Conservation (phyloP, 108 stramenopile genomes). For the Fistulifera pelliculosa region DNA sequence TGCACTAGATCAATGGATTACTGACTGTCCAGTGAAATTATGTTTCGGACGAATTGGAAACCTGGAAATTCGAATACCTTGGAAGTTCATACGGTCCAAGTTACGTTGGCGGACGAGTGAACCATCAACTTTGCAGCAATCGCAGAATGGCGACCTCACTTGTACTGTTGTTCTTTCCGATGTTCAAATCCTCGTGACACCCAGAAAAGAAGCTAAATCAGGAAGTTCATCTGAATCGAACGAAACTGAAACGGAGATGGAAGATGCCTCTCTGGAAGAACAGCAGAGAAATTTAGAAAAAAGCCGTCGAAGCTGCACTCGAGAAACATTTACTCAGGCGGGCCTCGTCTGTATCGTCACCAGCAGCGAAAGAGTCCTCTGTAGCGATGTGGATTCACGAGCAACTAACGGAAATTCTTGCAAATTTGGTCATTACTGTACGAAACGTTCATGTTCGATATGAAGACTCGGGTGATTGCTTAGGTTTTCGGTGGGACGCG, state of each 20-base stretch:
- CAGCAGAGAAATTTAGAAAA: too few species aligned
- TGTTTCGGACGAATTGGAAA: constrained; percentile 47
- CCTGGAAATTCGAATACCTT: constrained; percentile 52
- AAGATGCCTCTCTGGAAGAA: neutral
- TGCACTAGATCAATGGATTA: constrained; percentile 34
- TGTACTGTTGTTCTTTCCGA: constrained; percentile 57
- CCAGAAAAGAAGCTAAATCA: constrained; percentile 9
- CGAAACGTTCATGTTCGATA: constrained; percentile 69
- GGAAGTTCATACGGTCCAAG: constrained; percentile 34
- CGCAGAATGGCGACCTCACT: neutral
- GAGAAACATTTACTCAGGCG: neutral
- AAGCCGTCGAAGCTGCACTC: neutral
- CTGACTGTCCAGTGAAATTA: constrained; percentile 14
- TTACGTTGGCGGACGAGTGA: constrained; percentile 12
- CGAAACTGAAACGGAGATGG: constrained; percentile 1
- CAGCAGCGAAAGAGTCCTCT: constrained; percentile 10
- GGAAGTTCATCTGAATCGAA: neutral
- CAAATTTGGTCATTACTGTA: constrained; percentile 48
- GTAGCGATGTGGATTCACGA: constrained; percentile 24
- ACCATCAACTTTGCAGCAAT: neutral
- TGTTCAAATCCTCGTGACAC: constrained; percentile 58
- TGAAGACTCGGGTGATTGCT: constrained; percentile 58
- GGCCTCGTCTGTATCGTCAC: too few species aligned
- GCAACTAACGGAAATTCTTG: constrained; percentile 27
- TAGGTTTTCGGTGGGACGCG: constrained; percentile 44